Percentiles rank a stretch among this genome's conserved stretches.
These are phyloP conservation scores for Elsinoe fawcettii DNA, from an alignment of 2,329 filamentous ascomycete genomes.

Conservation along the genomic window DNA sequence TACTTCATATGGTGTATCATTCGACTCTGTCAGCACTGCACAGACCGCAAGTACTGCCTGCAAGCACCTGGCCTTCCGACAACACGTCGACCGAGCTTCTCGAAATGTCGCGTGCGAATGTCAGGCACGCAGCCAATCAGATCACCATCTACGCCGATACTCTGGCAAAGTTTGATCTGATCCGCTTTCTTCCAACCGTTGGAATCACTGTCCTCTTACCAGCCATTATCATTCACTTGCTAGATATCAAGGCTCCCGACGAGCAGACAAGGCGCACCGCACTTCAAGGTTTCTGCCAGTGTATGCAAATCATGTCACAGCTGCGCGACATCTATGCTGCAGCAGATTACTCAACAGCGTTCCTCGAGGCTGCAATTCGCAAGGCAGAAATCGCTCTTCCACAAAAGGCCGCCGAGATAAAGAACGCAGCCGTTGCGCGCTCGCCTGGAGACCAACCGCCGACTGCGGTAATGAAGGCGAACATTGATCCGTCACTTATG, in stretches of 20 bases:
- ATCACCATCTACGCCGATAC: conserved; percentile 79
- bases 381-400: conserved; percentile 74
- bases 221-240: conserved; percentile 85
- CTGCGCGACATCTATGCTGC: conserved; percentile 84
- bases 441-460: conserved; percentile 33
- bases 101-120: conserved; percentile 72
- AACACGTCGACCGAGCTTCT: conserved; percentile 59
- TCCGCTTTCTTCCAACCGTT: conserved; percentile 75
- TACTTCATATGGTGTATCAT: conserved; percentile 89
- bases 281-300: conserved; percentile 75
- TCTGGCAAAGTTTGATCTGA: conserved; percentile 63
- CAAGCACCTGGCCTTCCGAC: conserved; percentile 39
- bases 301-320: conserved; percentile 84
- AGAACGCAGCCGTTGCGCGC: conserved; percentile 31
- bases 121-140: conserved; percentile 73
- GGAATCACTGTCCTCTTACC: conserved; percentile 86
- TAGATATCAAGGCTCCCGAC: conserved; percentile 81
- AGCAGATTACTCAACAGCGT: conserved; percentile 91
- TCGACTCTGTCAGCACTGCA: conserved; percentile 87
- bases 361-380: conserved; percentile 83
- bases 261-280: conserved; percentile 64
- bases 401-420: conserved; percentile 26
- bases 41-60: conserved; percentile 80
- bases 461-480: conserved; percentile 11
- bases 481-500: conserved; percentile 13